Evolutionary conservation across 192 early-diverging fungal genomes (phyloP).

Genomic region (Geosiphon pyriformis): DNA sequence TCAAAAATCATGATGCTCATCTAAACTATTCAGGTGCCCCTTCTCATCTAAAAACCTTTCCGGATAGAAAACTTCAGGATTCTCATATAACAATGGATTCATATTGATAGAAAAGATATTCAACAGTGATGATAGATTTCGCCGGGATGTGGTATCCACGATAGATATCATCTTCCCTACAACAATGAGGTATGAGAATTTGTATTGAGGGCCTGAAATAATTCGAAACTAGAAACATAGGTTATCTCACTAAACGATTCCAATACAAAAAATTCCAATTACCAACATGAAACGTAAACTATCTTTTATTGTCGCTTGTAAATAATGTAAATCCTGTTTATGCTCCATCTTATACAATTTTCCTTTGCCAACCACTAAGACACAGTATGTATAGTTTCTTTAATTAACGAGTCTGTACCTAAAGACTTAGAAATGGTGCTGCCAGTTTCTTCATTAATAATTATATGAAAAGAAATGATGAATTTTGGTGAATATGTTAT

Average conservation of each 20-base stretch:
- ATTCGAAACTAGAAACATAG: neutral
- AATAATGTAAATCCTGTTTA: constrained; percentile 4
- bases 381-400: too few species aligned
- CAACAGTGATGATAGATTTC: neutral
- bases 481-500: too few species aligned
- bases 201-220: too few species aligned
- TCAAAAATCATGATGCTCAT: constrained; percentile 2
- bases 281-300: neutral
- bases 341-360: neutral
- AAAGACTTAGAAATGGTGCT: too few species aligned
- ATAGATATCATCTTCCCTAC: constrained; percentile 4
- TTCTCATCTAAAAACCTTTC: constrained; percentile 2
- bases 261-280: too few species aligned
- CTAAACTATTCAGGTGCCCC: neutral
- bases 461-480: too few species aligned
- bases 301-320: constrained; percentile 2
- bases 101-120: neutral
- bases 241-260: neutral
- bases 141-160: constrained; percentile 2
- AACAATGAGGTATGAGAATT: neutral
- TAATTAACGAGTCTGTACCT: too few species aligned
- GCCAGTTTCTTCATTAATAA: too few species aligned
- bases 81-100: neutral
- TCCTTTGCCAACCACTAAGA: neutral
- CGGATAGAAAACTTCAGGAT: constrained; percentile 1